These are phyloP conservation scores for Daldinia sp. DNA, from an alignment of 2,329 filamentous ascomycete genomes.

Conservation along the genomic window DNA sequence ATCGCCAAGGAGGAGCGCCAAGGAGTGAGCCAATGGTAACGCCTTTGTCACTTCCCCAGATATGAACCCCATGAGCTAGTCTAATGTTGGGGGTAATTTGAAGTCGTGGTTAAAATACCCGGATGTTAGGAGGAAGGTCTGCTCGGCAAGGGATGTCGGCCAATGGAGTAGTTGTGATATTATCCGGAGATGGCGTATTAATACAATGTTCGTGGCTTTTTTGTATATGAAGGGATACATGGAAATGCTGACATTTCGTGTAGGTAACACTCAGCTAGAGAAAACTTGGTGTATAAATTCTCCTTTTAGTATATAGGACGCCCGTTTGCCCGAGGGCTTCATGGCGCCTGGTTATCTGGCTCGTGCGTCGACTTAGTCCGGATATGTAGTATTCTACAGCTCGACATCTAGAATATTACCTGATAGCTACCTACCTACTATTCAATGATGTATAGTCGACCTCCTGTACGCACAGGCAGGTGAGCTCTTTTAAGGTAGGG, in stretches of 20 bases:
- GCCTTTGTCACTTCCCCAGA: slow-evolving; percentile 28
- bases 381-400: background rate
- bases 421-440: too few relatives aligned
- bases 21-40: slow-evolving; percentile 18
- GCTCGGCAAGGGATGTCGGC: slow-evolving; percentile 26
- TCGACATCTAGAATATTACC: too few relatives aligned
- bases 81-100: slow-evolving; percentile 21
- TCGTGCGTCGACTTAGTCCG: background rate
- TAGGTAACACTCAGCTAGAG: background rate
- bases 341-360: background rate
- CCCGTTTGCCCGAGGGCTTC: slow-evolving; percentile 25
- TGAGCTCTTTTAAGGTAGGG: background rate
- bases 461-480: background rate
- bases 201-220: slow-evolving; percentile 11
- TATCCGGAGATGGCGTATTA: slow-evolving; percentile 29
- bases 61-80: slow-evolving; percentile 27
- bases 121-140: slow-evolving; percentile 29
- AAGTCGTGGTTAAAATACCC: slow-evolving; percentile 35
- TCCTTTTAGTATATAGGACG: slow-evolving; percentile 13
- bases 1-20: slow-evolving; percentile 31
- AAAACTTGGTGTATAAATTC: background rate
- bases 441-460: background rate
- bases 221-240: slow-evolving; percentile 4
- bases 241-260: slow-evolving; percentile 2
- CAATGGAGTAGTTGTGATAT: slow-evolving; percentile 28